Base-by-base conservation (phyloP, 176 grass and related monocot genomes). In the Oryza meridionalis region DNA sequence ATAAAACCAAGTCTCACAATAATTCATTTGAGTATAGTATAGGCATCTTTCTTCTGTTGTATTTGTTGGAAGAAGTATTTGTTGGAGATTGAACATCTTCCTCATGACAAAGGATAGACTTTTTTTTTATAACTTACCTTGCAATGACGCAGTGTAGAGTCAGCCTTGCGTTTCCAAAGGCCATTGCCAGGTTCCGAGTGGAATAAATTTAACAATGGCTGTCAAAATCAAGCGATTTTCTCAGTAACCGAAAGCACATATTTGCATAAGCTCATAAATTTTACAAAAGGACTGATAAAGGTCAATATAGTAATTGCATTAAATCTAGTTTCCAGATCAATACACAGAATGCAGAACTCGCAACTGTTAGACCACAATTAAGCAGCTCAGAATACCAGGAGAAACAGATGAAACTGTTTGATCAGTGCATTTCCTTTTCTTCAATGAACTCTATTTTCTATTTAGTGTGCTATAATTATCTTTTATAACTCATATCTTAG, bases 181-280 rank as follows among this genome's bases (percentile, higher is more conserved):
- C 80, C 86, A 75, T 98, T 98, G 80, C 95, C 95, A 91, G 77
- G 76, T 88, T 98, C 95, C 59, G 95, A 98, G 86, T 98, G 95
- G 78, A 98, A 98, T 65, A 98, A 77, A 51, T 95, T 84, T 74
- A 98, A 38, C 77, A 95, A 84, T 69, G 95, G 95, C 95, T 98
- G 77, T 70, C 45, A 88, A 88, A 67, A 84, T 78, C 3, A 86
- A 86, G 37, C 13, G 31, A 81, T 77, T 86, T 29, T 42, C 32
- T 88, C 58, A 73, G 55, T 44, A 51, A 81, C 33, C 13, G 1
- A 67, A 78, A 72, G 37, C 9, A 45, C 38, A 49, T 83, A 37
- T 32, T 68, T 80, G 61, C 70, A 55, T 47, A 69, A 84, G 44
- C 24, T 81, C 17, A 51, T 40, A 47, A 51, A 9, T 17, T 59